Evolutionary conservation across 495 filamentous ascomycete genomes (phyloP), one percentile per base, ranked within the genome.

Genomic region (Chaetomium cochliodes): DNA sequence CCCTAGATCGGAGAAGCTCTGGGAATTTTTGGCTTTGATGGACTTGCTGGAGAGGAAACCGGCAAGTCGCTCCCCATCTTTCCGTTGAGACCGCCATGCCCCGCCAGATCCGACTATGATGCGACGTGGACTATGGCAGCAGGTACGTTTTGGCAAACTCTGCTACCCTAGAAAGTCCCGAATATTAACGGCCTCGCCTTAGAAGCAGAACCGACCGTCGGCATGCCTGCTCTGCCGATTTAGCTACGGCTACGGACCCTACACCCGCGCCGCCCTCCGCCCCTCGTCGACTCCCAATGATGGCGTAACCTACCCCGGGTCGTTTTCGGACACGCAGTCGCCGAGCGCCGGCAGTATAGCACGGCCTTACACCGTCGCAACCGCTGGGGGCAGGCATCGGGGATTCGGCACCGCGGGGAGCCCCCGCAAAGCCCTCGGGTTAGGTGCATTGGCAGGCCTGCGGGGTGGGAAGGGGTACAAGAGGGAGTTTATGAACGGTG

Each of bases 41-140:
- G 22, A 26, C 49, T 37, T 26, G 49, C 26, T 2, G 5, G 26
- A 37, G 44, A 44, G 37, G 52, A 37, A 37, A 37, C 33, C 50
- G 13, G 37, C 57, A 59, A 44, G 49, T 55, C 56, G 23, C 37
- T 22, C 37, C 26, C 49, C 5, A 26, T 44, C 52, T 33, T 22
- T 52, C 23, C 23, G 0, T 26, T 50, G 33, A 57, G 46, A 57
- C 58, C 64, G 70, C 69, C 57, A 75, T 75, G 73, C 69, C 65
- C 65, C 44, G 44, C 47, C 20, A 54, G 23, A 42, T 56, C 60
- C 61, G 58, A 70, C 39, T 41, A 76, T 76, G 70, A 74, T 76
- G 59, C 67, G 73, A 63, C 69, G 72, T 41, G 69, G 72, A 67
- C n/a, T 74, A 69, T 74, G 72, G 70, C 70, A 76, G 70, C 67